Percentiles rank a stretch among this genome's conserved stretches.
phyloP scores from a whole-genome alignment of 257 asterid species.

The Catharanthus roseus region DNA sequence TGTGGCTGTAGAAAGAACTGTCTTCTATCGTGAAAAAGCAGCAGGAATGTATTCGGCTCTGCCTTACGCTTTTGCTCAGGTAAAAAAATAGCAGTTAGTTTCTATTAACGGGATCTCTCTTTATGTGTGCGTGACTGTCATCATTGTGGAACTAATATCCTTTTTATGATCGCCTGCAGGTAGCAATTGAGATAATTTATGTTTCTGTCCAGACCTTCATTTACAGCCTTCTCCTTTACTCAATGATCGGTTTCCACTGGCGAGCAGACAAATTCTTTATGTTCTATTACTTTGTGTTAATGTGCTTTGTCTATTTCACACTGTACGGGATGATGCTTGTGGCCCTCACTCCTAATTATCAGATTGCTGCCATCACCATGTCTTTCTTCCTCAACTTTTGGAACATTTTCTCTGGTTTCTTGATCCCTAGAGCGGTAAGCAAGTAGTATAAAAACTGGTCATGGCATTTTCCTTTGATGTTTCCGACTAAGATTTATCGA shows the following conservation, averaged over 20 bases:
- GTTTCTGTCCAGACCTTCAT: conserved; percentile 51
- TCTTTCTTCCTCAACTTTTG: conserved; percentile 80
- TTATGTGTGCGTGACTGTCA: background rate
- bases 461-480: no score
- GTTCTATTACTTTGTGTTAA: conserved; percentile 66
- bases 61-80: conserved; percentile 73
- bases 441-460: background rate
- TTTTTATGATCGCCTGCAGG: conserved; percentile 24
- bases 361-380: conserved; percentile 71
- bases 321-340: conserved; percentile 78
- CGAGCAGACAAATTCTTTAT: conserved; percentile 42
- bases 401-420: conserved; percentile 76
- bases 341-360: conserved; percentile 72
- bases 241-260: conserved; percentile 79
- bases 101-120: background rate
- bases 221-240: conserved; percentile 59
- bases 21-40: conserved; percentile 79
- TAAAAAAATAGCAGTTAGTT: background rate
- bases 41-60: conserved; percentile 79
- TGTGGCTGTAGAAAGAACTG: conserved; percentile 74
- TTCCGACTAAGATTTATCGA: background rate
- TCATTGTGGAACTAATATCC: background rate
- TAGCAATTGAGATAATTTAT: conserved; percentile 63
- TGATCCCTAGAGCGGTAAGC: conserved; percentile 63
- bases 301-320: conserved; percentile 81